Conservation (phyloP, 2,329 filamentous ascomycete species). For the Macroventuria anomochaeta region DNA sequence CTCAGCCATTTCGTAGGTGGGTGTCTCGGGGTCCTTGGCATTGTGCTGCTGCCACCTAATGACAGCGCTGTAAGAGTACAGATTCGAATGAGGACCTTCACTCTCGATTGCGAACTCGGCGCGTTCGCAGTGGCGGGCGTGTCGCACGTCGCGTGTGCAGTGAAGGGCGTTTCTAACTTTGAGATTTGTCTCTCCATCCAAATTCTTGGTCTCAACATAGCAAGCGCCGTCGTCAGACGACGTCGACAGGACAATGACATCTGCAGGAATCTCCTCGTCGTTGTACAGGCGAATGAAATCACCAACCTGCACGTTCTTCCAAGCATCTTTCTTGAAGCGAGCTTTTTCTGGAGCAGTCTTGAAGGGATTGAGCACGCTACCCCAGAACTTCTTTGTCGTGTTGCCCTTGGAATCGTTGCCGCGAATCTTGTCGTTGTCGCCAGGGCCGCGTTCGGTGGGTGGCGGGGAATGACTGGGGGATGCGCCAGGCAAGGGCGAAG, state of each 20-base stretch:
- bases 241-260: conserved; percentile 89
- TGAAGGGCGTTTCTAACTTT: conserved; percentile 93
- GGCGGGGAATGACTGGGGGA: conserved; percentile 37
- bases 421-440: conserved; percentile 37
- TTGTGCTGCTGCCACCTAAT: conserved; percentile 84
- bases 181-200: conserved; percentile 97
- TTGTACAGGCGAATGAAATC: conserved; percentile 98
- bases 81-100: conserved; percentile 87
- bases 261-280: conserved; percentile 92
- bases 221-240: conserved; percentile 94
- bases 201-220: conserved; percentile 96
- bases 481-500: conserved; percentile 72
- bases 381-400: conserved; percentile 61
- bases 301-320: conserved; percentile 94
- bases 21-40: conserved; percentile 65
- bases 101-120: conserved; percentile 89
- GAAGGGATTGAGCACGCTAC: conserved; percentile 76
- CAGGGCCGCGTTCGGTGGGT: conserved; percentile 35
- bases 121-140: conserved; percentile 90
- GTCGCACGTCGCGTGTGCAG: conserved; percentile 80
- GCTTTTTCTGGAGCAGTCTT: conserved; percentile 71
- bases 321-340: conserved; percentile 88
- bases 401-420: conserved; percentile 30
- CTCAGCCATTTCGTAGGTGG: conserved; percentile 81
- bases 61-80: conserved; percentile 93